These are phyloP conservation scores for Nemania sp. DNA, from an alignment of 2,329 filamentous ascomycete species.

Conservation along the genomic window DNA sequence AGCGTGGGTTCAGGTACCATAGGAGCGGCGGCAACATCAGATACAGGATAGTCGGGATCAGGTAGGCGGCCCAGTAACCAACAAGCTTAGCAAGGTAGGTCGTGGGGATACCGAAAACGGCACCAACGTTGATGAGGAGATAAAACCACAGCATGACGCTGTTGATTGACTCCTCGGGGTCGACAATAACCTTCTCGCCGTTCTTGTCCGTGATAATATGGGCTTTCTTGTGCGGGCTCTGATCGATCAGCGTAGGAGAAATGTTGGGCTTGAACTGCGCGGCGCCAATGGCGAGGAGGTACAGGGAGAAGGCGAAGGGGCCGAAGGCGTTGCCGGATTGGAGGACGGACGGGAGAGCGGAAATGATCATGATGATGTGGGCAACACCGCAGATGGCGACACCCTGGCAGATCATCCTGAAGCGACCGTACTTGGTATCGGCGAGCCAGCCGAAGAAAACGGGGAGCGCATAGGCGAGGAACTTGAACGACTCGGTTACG, in stretches of 20 bases:
- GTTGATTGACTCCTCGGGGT: constrained; percentile 72
- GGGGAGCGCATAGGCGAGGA: constrained; percentile 61
- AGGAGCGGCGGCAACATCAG: constrained; percentile 70
- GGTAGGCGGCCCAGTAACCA: constrained; percentile 61
- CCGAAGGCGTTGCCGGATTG: constrained; percentile 62
- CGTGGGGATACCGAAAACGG: constrained; percentile 62
- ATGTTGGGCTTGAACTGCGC: constrained; percentile 79
- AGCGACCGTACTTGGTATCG: constrained; percentile 57
- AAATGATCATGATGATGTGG: constrained; percentile 53
- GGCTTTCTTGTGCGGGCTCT: constrained; percentile 68
- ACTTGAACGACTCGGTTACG: constrained; percentile 59
- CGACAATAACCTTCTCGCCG: constrained; percentile 74
- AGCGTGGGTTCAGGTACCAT: constrained; percentile 66
- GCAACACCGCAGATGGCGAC: constrained; percentile 52
- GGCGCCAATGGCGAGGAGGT: constrained; percentile 69
- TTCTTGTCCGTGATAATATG: constrained; percentile 63
- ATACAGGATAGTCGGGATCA: constrained; percentile 65
- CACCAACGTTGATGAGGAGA: constrained; percentile 65
- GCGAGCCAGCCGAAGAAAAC: constrained; percentile 57
- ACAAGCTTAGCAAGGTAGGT: constrained; percentile 63
- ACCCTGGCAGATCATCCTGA: constrained; percentile 51
- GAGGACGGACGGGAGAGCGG: constrained; percentile 54
- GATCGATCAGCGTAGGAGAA: constrained; percentile 75
- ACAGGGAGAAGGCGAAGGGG: constrained; percentile 71
- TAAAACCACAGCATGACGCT: constrained; percentile 75